Base-by-base conservation (phyloP, 495 filamentous ascomycete species). In the Rostrohypoxylon terebratum region DNA sequence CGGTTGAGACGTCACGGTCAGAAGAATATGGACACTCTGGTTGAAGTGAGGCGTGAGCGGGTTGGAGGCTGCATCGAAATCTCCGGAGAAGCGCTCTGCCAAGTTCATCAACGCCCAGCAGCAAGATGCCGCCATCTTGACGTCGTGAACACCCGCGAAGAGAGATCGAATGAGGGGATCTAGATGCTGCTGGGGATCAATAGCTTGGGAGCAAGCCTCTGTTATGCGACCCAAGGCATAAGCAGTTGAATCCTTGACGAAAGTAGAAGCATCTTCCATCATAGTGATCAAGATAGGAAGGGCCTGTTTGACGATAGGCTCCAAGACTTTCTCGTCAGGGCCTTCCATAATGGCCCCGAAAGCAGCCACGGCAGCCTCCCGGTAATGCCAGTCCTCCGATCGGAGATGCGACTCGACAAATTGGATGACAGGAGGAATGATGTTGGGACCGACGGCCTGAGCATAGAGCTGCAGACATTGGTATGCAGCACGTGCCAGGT, bases 101-200 rank as follows among this genome's bases (percentile, higher is more conserved):
- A 99, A 89, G 77, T 98, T 99, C 94, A 99, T 99, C 68, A 99
- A 82, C 38, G 96, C 94, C 95, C 96, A 98, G 83, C 96, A 99
- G 88, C 96, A 98, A 18, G 96, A 98, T 64, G 91, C 90, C 48
- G 96, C 96, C 89, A 99, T 98, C 85, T 97, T 97, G 45, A 95
- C 90, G 78, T 92, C 95, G 83, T 92, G 96, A 59, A 94, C 87
- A 50, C 95, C 96, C 50, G 88, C 89, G 81, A 99, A 98, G n/a
- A 99, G 88, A 61, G 94, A 91, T 34, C 86, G 86, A 72, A 98
- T 93, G 57, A 99, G 84, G 21, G 90, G 87, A 63, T 93, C 90
- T 8, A 99, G 87, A 80, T 97, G 93, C 67, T 90, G 82, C 68
- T 85, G 80, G 31, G 93, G 90, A 79, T 98, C 96, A 70, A 99